Conservation (phyloP, 2,329 filamentous ascomycete genomes). For the Arthroderma uncinatum region DNA sequence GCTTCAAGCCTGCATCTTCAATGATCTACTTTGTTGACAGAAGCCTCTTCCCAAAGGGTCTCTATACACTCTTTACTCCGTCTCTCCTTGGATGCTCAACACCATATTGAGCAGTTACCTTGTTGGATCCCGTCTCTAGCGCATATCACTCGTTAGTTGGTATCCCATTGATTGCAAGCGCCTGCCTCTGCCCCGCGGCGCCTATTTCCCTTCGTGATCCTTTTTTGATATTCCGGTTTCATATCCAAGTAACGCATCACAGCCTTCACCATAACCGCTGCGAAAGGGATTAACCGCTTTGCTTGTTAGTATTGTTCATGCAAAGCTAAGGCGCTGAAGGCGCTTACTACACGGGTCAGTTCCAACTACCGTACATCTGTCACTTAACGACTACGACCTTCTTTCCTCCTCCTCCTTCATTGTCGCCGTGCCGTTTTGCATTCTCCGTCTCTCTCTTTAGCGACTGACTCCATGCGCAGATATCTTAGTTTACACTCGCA, state of each 20-base stretch:
- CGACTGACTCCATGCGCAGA: background rate
- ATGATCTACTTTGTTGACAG: background rate
- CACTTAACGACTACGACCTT: background rate
- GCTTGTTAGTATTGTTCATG: slow-evolving; percentile 1
- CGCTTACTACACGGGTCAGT: slow-evolving; percentile 1
- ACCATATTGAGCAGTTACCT: background rate
- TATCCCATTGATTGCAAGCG: slow-evolving; percentile 1
- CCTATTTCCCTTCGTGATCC: background rate
- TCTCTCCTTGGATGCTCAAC: background rate
- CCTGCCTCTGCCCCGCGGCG: slow-evolving; percentile 5
- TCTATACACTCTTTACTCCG: background rate
- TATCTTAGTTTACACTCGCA: background rate
- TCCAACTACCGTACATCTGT: background rate
- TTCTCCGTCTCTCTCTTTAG: background rate
- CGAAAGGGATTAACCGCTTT: background rate
- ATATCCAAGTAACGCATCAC: background rate
- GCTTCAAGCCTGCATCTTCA: background rate
- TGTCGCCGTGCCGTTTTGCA: background rate
- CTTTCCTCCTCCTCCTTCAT: background rate
- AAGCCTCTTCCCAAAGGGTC: background rate
- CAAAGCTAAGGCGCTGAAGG: slow-evolving; percentile 3
- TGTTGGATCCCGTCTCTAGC: background rate
- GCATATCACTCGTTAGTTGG: background rate
- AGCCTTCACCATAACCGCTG: slow-evolving; percentile 2
- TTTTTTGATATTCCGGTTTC: background rate